phyloP scores from a whole-genome alignment of 2,329 filamentous ascomycete species.

The Paecilomyces niveus region DNA sequence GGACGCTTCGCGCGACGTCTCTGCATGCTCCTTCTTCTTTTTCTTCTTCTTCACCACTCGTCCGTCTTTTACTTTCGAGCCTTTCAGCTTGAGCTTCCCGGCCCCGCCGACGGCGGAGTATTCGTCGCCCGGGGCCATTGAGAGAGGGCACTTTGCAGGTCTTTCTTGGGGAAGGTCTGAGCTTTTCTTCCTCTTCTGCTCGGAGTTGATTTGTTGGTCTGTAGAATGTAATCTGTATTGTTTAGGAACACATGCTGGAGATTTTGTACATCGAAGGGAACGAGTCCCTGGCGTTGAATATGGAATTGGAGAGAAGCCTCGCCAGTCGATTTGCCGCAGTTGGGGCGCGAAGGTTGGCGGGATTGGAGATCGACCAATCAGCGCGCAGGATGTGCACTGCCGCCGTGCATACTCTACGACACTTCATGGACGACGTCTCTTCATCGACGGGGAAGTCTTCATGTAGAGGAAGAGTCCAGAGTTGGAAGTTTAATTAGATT shows the following conservation, averaged over 20 bases:
- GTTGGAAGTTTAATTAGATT: background rate
- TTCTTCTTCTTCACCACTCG: slow-evolving; percentile 42
- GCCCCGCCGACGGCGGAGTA: slow-evolving; percentile 60
- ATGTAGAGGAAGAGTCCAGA: background rate
- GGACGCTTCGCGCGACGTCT: background rate
- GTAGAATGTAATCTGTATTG: background rate
- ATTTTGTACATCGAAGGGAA: background rate
- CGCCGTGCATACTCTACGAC: background rate
- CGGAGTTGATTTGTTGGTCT: background rate
- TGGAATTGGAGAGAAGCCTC: background rate
- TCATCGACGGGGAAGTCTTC: too few species aligned
- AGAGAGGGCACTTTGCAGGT: slow-evolving; percentile 9
- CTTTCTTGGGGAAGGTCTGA: background rate
- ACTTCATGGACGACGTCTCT: too few species aligned
- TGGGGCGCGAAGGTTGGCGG: background rate
- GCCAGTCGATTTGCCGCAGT: background rate
- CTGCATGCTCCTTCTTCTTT: slow-evolving; percentile 28
- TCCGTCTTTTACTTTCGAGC: slow-evolving; percentile 54
- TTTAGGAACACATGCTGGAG: background rate
- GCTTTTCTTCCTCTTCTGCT: background rate
- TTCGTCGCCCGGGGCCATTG: slow-evolving; percentile 47
- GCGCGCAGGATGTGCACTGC: background rate
- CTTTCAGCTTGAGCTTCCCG: slow-evolving; percentile 81
- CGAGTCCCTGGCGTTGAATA: background rate
- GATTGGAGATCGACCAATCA: background rate